Evolutionary conservation across 2,329 filamentous ascomycete species (phyloP).

Genomic region (Penicillium sp.): DNA sequence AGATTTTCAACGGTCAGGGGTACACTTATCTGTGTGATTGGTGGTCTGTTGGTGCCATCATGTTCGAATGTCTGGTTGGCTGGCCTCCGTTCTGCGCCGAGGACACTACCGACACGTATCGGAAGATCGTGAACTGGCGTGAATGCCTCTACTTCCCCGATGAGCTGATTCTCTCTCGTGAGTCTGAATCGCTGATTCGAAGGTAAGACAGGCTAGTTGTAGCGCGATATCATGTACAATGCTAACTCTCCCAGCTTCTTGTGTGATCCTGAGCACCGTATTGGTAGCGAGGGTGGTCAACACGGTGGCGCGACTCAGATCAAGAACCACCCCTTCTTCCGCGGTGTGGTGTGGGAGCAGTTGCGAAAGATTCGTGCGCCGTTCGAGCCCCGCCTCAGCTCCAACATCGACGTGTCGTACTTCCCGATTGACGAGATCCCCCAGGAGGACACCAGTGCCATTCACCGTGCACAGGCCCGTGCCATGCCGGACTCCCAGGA

Average conservation of each 20-base stretch:
- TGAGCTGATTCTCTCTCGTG: conserved; percentile 80
- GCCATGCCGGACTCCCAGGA: conserved; percentile 72
- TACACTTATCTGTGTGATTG: conserved; percentile 98
- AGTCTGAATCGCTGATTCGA: conserved; percentile 89
- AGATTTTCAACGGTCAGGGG: conserved; percentile 94
- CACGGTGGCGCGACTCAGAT: conserved; percentile 80
- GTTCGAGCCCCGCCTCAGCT: conserved; percentile 90
- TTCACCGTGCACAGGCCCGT: conserved; percentile 77
- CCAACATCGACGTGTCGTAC: conserved; percentile 94
- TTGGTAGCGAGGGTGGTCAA: conserved; percentile 64
- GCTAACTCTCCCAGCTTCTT: conserved; percentile 64
- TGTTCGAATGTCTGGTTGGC: conserved; percentile 98
- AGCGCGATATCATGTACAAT: conserved; percentile 12
- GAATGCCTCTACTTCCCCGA: conserved; percentile 95
- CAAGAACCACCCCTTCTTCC: conserved; percentile 93
- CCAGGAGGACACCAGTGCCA: conserved; percentile 87
- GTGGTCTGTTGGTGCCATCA: conserved; percentile 98
- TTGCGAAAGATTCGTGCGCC: conserved; percentile 89
- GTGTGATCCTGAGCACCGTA: conserved; percentile 87
- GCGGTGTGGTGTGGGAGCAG: conserved; percentile 90
- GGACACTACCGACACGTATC: conserved; percentile 94
- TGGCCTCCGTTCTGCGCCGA: conserved; percentile 99
- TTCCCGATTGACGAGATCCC: conserved; percentile 99
- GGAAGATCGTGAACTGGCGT: conserved; percentile 98
- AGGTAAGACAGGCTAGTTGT: conserved; percentile 57